Conservation (phyloP, 257 asterid genomes). For the Ilex asprella region DNA sequence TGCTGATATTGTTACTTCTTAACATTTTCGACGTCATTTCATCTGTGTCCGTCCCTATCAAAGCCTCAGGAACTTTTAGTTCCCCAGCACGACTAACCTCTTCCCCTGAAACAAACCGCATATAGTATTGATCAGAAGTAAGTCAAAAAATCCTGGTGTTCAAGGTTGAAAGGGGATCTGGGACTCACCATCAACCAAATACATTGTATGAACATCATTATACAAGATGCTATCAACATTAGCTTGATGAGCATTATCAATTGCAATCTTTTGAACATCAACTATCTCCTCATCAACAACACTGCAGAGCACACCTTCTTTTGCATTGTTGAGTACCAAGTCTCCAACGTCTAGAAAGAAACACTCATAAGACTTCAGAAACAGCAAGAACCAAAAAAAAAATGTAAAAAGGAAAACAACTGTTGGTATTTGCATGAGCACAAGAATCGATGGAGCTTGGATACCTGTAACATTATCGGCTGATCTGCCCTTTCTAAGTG, state of each 20-base stretch:
- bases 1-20: constrained; percentile 20
- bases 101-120: constrained; percentile 27
- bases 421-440: neutral
- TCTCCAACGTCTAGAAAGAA: constrained; percentile 34
- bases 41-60: constrained; percentile 13
- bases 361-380: neutral
- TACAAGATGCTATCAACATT: constrained; percentile 28
- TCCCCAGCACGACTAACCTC: constrained; percentile 24
- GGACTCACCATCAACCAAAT: constrained; percentile 21
- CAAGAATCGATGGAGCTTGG: constrained; percentile 1
- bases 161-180: constrained; percentile 8
- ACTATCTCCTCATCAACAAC: constrained; percentile 30
- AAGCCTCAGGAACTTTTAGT: constrained; percentile 29
- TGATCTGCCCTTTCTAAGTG: constrained; percentile 50
- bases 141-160: constrained; percentile 2
- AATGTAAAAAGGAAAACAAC: neutral
- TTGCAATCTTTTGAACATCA: constrained; percentile 28
- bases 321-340: constrained; percentile 32
- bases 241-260: constrained; percentile 25
- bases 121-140: constrained; percentile 9
- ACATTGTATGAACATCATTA: constrained; percentile 23
- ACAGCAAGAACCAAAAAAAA: neutral
- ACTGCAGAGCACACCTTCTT: constrained; percentile 26
- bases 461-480: constrained; percentile 58
- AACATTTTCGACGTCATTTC: constrained; percentile 5